These are phyloP conservation scores for Penicillium crustosum DNA, from an alignment of 2,329 filamentous ascomycete species.

Conservation along the genomic window DNA sequence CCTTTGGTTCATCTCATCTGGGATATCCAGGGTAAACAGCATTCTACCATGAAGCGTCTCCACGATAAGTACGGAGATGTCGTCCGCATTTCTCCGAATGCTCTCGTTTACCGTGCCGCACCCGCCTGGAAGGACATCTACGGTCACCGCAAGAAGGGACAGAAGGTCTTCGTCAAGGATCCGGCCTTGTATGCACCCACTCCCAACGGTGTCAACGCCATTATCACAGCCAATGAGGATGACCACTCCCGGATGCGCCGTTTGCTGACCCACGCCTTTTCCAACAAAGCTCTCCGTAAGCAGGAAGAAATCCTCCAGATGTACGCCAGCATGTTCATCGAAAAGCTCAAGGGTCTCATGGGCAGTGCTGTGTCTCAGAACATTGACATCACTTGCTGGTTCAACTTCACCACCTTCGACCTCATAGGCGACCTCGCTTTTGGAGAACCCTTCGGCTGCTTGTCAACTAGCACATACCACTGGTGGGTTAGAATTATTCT, in stretches of 20 bases:
- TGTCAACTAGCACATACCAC: constrained; percentile 29
- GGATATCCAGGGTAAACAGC: constrained; percentile 21
- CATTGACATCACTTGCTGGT: constrained; percentile 25
- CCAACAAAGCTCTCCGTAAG: constrained; percentile 33
- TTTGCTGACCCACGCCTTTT: constrained; percentile 38
- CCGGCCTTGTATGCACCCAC: constrained; percentile 21
- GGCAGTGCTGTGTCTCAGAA: neutral
- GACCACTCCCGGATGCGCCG: constrained; percentile 36
- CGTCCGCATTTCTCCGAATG: constrained; percentile 42
- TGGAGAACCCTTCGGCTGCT: constrained; percentile 35
- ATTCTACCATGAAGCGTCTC: constrained; percentile 19
- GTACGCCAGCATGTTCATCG: constrained; percentile 33
- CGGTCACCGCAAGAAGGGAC: constrained; percentile 30
- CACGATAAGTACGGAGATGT: constrained; percentile 32
- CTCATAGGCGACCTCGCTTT: constrained; percentile 38
- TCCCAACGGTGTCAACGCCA: constrained; percentile 24
- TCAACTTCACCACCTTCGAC: constrained; percentile 36
- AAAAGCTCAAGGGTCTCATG: constrained; percentile 15
- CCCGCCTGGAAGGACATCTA: constrained; percentile 40
- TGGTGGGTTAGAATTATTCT: constrained; percentile 33
- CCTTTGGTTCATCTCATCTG: constrained; percentile 23
- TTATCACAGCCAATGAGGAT: constrained; percentile 28
- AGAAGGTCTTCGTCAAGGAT: constrained; percentile 28
- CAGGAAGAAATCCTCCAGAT: constrained; percentile 35
- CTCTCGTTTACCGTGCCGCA: constrained; percentile 37